Evolutionary conservation across 768 basidiomycete species (phyloP).

Genomic region (Amanita rubescens): DNA sequence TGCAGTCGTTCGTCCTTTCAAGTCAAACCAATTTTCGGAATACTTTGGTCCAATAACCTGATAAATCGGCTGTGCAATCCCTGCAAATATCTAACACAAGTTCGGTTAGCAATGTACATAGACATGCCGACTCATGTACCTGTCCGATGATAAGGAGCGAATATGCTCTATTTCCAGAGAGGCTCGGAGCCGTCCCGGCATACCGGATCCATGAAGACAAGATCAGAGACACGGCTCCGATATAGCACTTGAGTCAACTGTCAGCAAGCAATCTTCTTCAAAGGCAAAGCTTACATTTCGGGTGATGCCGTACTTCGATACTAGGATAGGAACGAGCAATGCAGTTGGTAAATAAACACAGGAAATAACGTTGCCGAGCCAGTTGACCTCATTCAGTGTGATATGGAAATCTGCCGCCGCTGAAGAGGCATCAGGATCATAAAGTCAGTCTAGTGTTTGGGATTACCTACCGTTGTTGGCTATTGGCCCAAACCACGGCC

Average conservation of each 20-base stretch:
- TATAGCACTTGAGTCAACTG: conserved; percentile 44
- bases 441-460: neutral
- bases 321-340: conserved; percentile 49
- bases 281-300: conserved; percentile 42
- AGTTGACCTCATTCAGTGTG: conserved; percentile 65
- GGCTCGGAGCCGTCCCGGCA: conserved; percentile 52
- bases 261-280: neutral
- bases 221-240: conserved; percentile 47
- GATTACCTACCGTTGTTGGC: conserved; percentile 47
- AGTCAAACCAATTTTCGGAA: conserved; percentile 79
- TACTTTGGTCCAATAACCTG: conserved; percentile 76
- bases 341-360: conserved; percentile 55
- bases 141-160: conserved; percentile 66
- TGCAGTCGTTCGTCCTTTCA: conserved; percentile 70
- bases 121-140: conserved; percentile 26
- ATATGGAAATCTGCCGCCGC: conserved; percentile 65
- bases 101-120: neutral
- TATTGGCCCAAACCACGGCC: conserved; percentile 86
- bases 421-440: neutral
- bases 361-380: conserved; percentile 68
- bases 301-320: conserved; percentile 52
- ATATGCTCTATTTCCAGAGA: conserved; percentile 49
- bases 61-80: conserved; percentile 62
- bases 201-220: conserved; percentile 73
- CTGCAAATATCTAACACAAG: conserved; percentile 46